Base-by-base conservation (phyloP, 306 rosid species). In the Begonia peltatifolia region DNA sequence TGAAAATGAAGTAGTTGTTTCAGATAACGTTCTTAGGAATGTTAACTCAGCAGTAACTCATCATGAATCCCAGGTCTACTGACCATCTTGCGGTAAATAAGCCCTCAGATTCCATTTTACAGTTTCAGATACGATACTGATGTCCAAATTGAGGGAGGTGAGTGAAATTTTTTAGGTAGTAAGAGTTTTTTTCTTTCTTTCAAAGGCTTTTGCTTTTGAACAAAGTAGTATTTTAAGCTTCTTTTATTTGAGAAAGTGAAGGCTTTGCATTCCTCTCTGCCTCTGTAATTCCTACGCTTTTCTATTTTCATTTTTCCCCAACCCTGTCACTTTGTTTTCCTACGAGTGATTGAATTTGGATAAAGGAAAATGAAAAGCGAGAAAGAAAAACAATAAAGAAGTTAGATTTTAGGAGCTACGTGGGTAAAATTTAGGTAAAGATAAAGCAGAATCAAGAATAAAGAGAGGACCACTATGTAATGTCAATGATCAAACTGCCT, bases 121-220 rank as follows among this genome's bases (percentile, higher is more conserved):
- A 30, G 36, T 2, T 30, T 4, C 36, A 30, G 36, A 30, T 2
- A 30, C 2, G 36, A 30, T 30, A 4, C 36, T 30, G 36, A 5
- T 30, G 36, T 30, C 0, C 36, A 30, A 30, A 30, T 30, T 2
- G 36, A 3, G 4, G 46, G 12, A 54, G 11, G n/a, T 41, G 11
- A 55, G 5, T 15, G 23, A 50, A 50, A 50, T 9, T 12, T n/a
- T n/a, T n/a, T n/a, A 15, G 53, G 2, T 30, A 6, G 36, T 30
- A 6, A 6, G 36, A 70, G 56, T 65, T 65, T 80, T 71, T 63
- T n/a, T n/a, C n/a, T n/a, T n/a, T 78, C 89, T 77, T 77, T 77
- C 58, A 46, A 62, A 17, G 70, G 67, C 47, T 55, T 43, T 30
- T 65, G 81, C 83, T 76, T 76, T 76, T 65, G 57, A 46, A 54